phyloP scores from a whole-genome alignment of 2,329 filamentous ascomycete species.

The Aspergillus sp. region DNA sequence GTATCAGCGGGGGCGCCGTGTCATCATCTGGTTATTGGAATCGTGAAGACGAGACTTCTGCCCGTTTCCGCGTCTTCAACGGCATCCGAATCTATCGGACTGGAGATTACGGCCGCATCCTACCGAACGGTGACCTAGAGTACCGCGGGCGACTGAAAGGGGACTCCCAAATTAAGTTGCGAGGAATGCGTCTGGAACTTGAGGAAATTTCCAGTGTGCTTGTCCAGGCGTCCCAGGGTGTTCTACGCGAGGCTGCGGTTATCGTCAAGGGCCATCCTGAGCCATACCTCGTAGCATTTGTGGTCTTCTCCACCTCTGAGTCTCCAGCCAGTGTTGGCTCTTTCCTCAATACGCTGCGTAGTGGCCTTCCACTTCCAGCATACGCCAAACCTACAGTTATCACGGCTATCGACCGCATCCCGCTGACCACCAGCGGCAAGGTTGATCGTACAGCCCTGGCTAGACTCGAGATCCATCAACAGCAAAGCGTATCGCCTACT shows the following conservation, averaged over 20 bases:
- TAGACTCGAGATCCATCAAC: too few species aligned
- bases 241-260: conserved; percentile 9
- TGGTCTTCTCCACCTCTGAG: neutral
- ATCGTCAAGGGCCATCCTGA: neutral
- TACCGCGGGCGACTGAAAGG: conserved; percentile 12
- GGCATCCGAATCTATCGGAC: conserved; percentile 5
- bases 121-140: conserved; percentile 9
- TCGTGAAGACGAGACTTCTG: neutral
- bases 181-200: conserved; percentile 12
- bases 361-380: neutral
- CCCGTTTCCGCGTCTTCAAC: too few species aligned
- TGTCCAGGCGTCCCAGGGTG: conserved; percentile 2
- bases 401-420: neutral
- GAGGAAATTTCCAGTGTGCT: conserved; percentile 10
- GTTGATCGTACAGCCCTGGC: neutral
- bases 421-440: neutral
- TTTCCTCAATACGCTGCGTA: neutral
- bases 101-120: conserved; percentile 14
- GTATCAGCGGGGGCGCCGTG: conserved; percentile 9
- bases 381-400: neutral
- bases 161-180: conserved; percentile 13
- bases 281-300: neutral
- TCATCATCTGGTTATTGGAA: conserved; percentile 3
- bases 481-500: too few species aligned
- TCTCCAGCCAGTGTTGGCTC: neutral